A percentile compares a stretch with the other conserved stretches of the same genome.
Evolutionary conservation across 2,329 filamentous ascomycete genomes (phyloP).

Genomic region (Penicillium rolfsii): DNA sequence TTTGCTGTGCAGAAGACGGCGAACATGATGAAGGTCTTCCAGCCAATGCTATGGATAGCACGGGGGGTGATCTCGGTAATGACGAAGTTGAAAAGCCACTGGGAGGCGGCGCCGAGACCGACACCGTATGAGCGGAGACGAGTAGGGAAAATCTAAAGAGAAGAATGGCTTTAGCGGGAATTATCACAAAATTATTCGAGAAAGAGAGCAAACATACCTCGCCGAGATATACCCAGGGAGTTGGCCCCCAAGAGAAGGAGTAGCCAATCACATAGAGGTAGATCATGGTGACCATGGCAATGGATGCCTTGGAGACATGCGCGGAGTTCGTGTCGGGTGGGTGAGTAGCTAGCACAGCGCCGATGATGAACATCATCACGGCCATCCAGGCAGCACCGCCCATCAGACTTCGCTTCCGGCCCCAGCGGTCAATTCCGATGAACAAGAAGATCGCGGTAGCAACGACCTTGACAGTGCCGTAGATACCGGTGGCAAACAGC

Average conservation of each 20-base stretch:
- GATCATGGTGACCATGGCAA: conserved; percentile 52
- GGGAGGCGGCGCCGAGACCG: conserved; percentile 43
- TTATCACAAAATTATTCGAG: background rate
- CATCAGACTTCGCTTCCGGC: conserved; percentile 41
- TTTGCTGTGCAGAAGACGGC: conserved; percentile 45
- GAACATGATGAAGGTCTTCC: conserved; percentile 49
- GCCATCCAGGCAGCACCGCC: conserved; percentile 42
- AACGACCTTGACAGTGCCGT: conserved; percentile 45
- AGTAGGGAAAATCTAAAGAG: conserved; percentile 43
- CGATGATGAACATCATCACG: conserved; percentile 47
- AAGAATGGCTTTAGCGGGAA: background rate
- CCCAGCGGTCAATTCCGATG: conserved; percentile 45
- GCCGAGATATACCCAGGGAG: conserved; percentile 41
- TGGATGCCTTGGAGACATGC: conserved; percentile 37
- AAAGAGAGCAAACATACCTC: conserved; percentile 26
- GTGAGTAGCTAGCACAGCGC: conserved; percentile 37
- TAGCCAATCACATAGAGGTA: conserved; percentile 52
- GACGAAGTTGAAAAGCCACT: conserved; percentile 50
- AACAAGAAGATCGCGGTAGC: conserved; percentile 43
- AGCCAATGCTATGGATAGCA: conserved; percentile 45
- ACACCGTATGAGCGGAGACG: conserved; percentile 47
- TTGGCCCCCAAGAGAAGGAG: conserved; percentile 32
- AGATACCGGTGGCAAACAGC: conserved; percentile 45
- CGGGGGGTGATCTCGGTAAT: conserved; percentile 47
- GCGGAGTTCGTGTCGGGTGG: conserved; percentile 34